phyloP scores from a whole-genome alignment of 257 asterid species.

The Fraxinus pennsylvanica region DNA sequence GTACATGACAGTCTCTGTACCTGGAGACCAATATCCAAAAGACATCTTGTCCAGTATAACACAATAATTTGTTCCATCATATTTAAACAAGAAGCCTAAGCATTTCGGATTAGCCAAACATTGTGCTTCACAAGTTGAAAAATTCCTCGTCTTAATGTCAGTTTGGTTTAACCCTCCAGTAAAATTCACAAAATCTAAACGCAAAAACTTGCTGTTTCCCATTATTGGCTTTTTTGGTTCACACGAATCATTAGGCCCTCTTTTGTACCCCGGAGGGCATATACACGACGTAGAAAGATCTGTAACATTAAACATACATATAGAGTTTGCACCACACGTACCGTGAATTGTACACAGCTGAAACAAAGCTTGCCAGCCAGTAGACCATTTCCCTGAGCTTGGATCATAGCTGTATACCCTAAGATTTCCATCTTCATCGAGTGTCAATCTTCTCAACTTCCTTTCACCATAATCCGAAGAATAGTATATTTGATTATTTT shows the following conservation, averaged over 20 bases:
- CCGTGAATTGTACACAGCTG: slow-evolving; percentile 61
- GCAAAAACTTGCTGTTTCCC: slow-evolving; percentile 48
- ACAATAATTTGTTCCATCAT: slow-evolving; percentile 64
- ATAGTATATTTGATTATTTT: slow-evolving; percentile 20
- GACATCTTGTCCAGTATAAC: slow-evolving; percentile 53
- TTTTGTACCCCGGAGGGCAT: slow-evolving; percentile 76
- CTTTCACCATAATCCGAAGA: slow-evolving; percentile 53
- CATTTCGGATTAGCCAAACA: slow-evolving; percentile 43
- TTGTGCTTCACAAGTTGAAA: slow-evolving; percentile 41
- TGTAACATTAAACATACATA: slow-evolving; percentile 57
- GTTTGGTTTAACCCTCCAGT: slow-evolving; percentile 58
- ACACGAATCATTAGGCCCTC: slow-evolving; percentile 37
- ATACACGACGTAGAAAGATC: slow-evolving; percentile 54
- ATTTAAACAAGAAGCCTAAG: slow-evolving; percentile 68
- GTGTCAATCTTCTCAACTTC: slow-evolving; percentile 56
- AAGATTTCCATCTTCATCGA: slow-evolving; percentile 76
- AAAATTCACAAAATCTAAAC: slow-evolving; percentile 64
- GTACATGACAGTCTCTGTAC: slow-evolving; percentile 46
- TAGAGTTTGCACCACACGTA: slow-evolving; percentile 62
- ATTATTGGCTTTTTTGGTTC: slow-evolving; percentile 37
- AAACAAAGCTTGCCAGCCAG: slow-evolving; percentile 63
- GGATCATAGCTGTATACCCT: slow-evolving; percentile 58
- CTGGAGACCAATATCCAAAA: slow-evolving; percentile 78
- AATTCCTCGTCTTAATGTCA: slow-evolving; percentile 36
- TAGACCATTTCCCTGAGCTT: slow-evolving; percentile 42